phyloP scores from a whole-genome alignment of 2,329 filamentous ascomycete genomes.

The Claviceps sp. region DNA sequence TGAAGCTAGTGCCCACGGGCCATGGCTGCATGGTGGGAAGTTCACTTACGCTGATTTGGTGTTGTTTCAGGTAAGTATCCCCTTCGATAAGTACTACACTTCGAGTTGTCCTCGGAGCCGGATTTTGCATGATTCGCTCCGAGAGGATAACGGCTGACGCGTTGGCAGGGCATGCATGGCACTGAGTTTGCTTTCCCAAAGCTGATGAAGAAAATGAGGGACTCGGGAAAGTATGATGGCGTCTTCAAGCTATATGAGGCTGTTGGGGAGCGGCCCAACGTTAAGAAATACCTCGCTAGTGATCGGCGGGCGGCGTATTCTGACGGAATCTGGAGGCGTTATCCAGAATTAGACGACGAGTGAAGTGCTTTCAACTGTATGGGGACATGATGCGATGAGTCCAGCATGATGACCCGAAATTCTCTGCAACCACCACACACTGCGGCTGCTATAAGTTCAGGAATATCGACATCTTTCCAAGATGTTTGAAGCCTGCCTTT shows the following conservation, averaged over 20 bases:
- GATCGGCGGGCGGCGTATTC: conserved; percentile 47
- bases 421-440: too few relatives aligned
- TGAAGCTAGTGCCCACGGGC: conserved; percentile 42
- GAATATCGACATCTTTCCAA: too few relatives aligned
- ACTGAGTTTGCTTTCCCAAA: conserved; percentile 57
- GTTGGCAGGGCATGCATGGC: conserved; percentile 37
- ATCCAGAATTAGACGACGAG: conserved; percentile 53
- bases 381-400: too few relatives aligned
- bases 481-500: too few relatives aligned
- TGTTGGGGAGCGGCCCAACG: conserved; percentile 46
- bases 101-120: too few relatives aligned
- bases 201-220: conserved; percentile 41
- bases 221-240: conserved; percentile 40
- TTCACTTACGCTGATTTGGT: conserved; percentile 63
- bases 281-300: conserved; percentile 58
- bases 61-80: conserved; percentile 50
- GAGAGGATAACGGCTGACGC: conserved; percentile 2
- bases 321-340: conserved; percentile 56
- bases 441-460: too few relatives aligned
- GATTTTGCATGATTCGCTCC: not conserved
- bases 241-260: conserved; percentile 53
- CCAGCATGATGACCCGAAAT: too few relatives aligned
- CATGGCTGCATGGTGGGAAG: conserved; percentile 51
- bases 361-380: not conserved
- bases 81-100: not conserved